A percentile compares a stretch with the other conserved stretches of the same genome.
phyloP scores from a whole-genome alignment of 768 basidiomycete genomes.

The Lentinula boryana region DNA sequence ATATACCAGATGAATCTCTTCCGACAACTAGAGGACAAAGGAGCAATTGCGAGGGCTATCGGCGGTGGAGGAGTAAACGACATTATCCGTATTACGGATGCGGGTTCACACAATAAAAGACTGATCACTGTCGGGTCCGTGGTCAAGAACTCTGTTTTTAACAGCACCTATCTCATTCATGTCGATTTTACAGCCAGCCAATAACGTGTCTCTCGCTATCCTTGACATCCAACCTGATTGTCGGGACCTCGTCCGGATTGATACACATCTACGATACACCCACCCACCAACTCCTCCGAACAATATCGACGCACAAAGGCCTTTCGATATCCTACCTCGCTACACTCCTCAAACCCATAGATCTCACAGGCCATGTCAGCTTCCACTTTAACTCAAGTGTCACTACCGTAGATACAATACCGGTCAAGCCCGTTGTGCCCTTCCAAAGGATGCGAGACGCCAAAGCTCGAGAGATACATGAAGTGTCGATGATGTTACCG shows the following conservation, averaged over 20 bases:
- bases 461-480: slow-evolving; percentile 63
- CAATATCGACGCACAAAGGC: slow-evolving; percentile 67
- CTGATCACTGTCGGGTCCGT: slow-evolving; percentile 68
- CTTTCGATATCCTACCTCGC: slow-evolving; percentile 65
- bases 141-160: not conserved
- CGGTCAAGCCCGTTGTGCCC: slow-evolving; percentile 57
- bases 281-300: slow-evolving; percentile 85
- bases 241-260: slow-evolving; percentile 68
- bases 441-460: slow-evolving; percentile 72
- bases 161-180: not conserved
- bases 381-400: slow-evolving; percentile 34
- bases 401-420: slow-evolving; percentile 48
- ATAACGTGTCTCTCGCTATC: slow-evolving; percentile 75
- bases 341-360: slow-evolving; percentile 81
- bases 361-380: slow-evolving; percentile 77
- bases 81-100: slow-evolving; percentile 61
- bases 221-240: slow-evolving; percentile 72
- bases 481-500: slow-evolving; percentile 59
- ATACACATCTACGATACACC: slow-evolving; percentile 83
- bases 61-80: slow-evolving; percentile 71
- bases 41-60: slow-evolving; percentile 54
- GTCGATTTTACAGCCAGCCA: slow-evolving; percentile 37
- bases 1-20: slow-evolving; percentile 81
- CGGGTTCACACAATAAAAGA: slow-evolving; percentile 42
- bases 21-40: slow-evolving; percentile 51